Conservation (phyloP, 2,329 filamentous ascomycete genomes). For the Zelopaecilomyces penicillatus region DNA sequence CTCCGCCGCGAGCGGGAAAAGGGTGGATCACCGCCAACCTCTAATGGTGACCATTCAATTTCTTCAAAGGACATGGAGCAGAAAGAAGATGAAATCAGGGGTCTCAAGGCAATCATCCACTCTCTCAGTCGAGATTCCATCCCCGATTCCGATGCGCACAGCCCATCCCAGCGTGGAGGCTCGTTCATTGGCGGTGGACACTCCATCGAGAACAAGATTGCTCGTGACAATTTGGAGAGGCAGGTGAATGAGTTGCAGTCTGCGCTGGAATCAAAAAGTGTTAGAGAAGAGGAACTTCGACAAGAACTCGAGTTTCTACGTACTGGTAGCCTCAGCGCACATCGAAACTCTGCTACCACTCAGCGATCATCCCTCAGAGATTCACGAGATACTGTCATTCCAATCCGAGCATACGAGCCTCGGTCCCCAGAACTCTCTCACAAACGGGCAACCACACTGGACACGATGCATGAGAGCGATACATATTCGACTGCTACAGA, state of each 20-base stretch:
- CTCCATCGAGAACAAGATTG: slow-evolving; percentile 23
- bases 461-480: slow-evolving; percentile 64
- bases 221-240: slow-evolving; percentile 61
- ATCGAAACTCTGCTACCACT: slow-evolving; percentile 30
- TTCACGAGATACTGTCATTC: slow-evolving; percentile 56
- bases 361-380: slow-evolving; percentile 55
- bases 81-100: slow-evolving; percentile 94
- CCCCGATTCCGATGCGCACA: slow-evolving; percentile 31
- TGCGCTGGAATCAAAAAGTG: slow-evolving; percentile 62
- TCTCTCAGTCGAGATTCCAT: slow-evolving; percentile 74
- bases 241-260: slow-evolving; percentile 72
- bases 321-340: slow-evolving; percentile 24
- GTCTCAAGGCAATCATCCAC: slow-evolving; percentile 95
- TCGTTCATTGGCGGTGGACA: slow-evolving; percentile 24
- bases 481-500: slow-evolving; percentile 63
- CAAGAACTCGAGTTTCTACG: slow-evolving; percentile 66
- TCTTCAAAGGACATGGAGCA: slow-evolving; percentile 74
- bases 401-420: slow-evolving; percentile 42
- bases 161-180: slow-evolving; percentile 20
- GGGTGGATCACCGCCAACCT: slow-evolving; percentile 34
- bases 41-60: slow-evolving; percentile 35
- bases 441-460: slow-evolving; percentile 48
- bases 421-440: slow-evolving; percentile 39
- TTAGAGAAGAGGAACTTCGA: slow-evolving; percentile 77
- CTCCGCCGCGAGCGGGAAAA: slow-evolving; percentile 83